Percentiles rank a stretch among this genome's conserved stretches.
Conservation (phyloP, 768 basidiomycete genomes). For the Podaxis carcinomalis region DNA sequence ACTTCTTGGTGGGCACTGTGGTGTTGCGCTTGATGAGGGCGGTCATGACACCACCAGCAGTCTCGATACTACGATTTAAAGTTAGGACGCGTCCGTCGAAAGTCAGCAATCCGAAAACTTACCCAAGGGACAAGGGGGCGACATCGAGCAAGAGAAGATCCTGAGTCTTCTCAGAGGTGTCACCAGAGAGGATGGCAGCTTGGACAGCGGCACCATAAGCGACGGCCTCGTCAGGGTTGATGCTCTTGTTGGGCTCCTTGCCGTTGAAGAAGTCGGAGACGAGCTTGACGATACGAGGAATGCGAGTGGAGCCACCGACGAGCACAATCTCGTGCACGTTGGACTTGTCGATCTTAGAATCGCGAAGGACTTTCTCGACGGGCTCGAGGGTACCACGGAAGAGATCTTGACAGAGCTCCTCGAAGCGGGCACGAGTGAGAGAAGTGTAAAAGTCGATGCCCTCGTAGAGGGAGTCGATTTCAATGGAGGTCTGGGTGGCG, state of each 20-base stretch:
- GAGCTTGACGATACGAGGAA: slow-evolving; percentile 95
- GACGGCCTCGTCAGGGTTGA: slow-evolving; percentile 99
- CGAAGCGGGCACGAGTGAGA: slow-evolving; percentile 96
- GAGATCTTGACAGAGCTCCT: slow-evolving; percentile 91
- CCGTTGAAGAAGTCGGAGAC: slow-evolving; percentile 99
- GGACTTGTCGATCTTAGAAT: slow-evolving; percentile 96
- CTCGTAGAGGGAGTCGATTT: slow-evolving; percentile 97
- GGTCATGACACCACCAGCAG: slow-evolving; percentile 99
- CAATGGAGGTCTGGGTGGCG: slow-evolving; percentile 93
- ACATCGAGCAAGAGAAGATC: slow-evolving; percentile 96
- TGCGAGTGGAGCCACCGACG: slow-evolving; percentile 98
- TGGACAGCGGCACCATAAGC: slow-evolving; percentile 99
- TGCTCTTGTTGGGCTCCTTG: slow-evolving; percentile 98
- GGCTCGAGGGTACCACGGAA: slow-evolving; percentile 93
- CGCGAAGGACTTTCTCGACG: slow-evolving; percentile 96
- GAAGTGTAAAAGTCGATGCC: slow-evolving; percentile 99
- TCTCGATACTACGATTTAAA: slow-evolving; percentile 72
- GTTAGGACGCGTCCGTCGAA: slow-evolving; percentile 15
- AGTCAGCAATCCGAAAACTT: slow-evolving; percentile 24
- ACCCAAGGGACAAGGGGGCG: slow-evolving; percentile 74
- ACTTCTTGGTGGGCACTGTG: slow-evolving; percentile 97
- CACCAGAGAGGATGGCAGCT: slow-evolving; percentile 95
- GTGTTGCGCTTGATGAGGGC: slow-evolving; percentile 98
- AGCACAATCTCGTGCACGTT: slow-evolving; percentile 97
- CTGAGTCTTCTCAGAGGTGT: slow-evolving; percentile 97